Evolutionary conservation across 2,329 filamentous ascomycete species (phyloP).

Genomic region (Penicillium sp.): DNA sequence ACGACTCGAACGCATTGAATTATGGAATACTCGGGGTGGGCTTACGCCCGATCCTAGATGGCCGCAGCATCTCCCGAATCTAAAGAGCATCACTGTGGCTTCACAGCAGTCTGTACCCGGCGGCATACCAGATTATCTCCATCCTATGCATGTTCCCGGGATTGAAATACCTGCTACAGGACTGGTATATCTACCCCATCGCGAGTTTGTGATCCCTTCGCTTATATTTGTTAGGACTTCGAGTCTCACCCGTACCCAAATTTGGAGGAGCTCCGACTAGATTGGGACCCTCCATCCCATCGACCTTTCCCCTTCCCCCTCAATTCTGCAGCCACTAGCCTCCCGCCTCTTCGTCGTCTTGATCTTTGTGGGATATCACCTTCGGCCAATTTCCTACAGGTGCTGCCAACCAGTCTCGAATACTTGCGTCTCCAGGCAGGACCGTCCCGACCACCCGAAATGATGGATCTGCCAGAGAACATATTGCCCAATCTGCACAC

Average conservation of each 20-base stretch:
- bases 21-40: constrained; percentile 22
- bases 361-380: constrained; percentile 29
- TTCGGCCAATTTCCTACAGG: constrained; percentile 13
- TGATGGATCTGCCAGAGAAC: not conserved
- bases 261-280: constrained; percentile 34
- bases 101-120: constrained; percentile 11
- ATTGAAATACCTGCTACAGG: constrained; percentile 14
- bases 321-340: constrained; percentile 1
- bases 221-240: not conserved
- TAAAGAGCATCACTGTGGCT: constrained; percentile 30
- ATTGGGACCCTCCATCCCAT: constrained; percentile 26
- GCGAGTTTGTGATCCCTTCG: not conserved
- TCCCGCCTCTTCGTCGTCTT: constrained; percentile 27
- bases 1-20: constrained; percentile 28
- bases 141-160: constrained; percentile 6
- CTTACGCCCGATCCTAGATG: constrained; percentile 9
- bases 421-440: constrained; percentile 30
- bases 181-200: constrained; percentile 1
- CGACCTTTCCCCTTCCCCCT: constrained; percentile 15
- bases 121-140: no score
- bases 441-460: constrained; percentile 8
- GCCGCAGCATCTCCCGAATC: constrained; percentile 30
- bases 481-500: constrained; percentile 26
- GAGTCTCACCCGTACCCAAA: constrained; percentile 26
- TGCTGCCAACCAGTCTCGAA: constrained; percentile 30